These are phyloP conservation scores for Cercospora brassicicola DNA, from an alignment of 2,329 filamentous ascomycete genomes.

Conservation along the genomic window DNA sequence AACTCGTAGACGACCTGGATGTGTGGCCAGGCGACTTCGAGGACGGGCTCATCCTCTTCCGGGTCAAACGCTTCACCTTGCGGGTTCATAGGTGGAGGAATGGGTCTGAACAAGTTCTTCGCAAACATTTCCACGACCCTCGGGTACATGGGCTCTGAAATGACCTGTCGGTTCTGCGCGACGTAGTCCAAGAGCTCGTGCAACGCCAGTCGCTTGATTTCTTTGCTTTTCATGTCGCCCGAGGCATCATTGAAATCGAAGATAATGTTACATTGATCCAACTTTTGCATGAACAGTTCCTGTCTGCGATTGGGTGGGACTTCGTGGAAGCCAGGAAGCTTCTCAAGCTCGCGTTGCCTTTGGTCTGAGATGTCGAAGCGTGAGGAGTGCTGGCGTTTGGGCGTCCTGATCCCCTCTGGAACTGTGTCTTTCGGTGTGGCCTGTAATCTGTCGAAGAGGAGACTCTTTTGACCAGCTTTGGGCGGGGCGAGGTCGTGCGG, in stretches of 20 bases:
- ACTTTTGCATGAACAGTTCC: conserved; percentile 99
- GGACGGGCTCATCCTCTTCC: conserved; percentile 94
- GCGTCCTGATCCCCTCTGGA: conserved; percentile 89
- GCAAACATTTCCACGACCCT: conserved; percentile 98
- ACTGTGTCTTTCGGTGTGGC: conserved; percentile 88
- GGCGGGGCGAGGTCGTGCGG: conserved; percentile 93
- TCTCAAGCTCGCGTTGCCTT: conserved; percentile 83
- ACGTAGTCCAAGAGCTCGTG: conserved; percentile 98
- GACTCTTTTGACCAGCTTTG: conserved; percentile 84
- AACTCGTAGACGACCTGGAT: conserved; percentile 99
- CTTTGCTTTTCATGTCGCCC: conserved; percentile 98
- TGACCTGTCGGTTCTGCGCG: conserved; percentile 96
- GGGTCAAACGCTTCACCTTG: conserved; percentile 98
- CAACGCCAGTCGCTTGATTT: conserved; percentile 94
- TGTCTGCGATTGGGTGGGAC: conserved; percentile 91
- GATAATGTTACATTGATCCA: conserved; percentile 99
- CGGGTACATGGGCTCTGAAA: conserved; percentile 98
- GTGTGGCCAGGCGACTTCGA: conserved; percentile 98
- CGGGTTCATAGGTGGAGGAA: conserved; percentile 94
- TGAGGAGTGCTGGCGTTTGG: conserved; percentile 95
- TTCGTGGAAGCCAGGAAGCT: conserved; percentile 95
- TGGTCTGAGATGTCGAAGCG: conserved; percentile 97
- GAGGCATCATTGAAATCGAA: conserved; percentile 99
- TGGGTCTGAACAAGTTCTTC: conserved; percentile 96
- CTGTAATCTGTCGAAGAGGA: conserved; percentile 84